Evolutionary conservation across 2,329 filamentous ascomycete species (phyloP).

Genomic region (Acrodontium crateriforme): DNA sequence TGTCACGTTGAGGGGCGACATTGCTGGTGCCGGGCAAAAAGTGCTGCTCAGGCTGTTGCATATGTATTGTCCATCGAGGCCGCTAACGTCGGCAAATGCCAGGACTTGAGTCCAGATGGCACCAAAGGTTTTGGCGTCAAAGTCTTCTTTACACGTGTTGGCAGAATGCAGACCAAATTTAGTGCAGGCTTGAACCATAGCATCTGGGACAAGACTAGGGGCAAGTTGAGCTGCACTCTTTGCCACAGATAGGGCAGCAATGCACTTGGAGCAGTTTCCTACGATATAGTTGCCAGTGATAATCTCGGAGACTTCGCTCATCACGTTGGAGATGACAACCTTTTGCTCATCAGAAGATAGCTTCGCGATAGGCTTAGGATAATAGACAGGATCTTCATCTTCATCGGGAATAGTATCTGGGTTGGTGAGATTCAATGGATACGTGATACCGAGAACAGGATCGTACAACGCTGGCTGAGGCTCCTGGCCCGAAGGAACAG

Average conservation of each 20-base stretch:
- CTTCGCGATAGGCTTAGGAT: conserved; percentile 33
- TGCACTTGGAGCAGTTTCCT: conserved; percentile 40
- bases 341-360: conserved; percentile 28
- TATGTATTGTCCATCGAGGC: conserved; percentile 43
- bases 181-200: conserved; percentile 39
- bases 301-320: conserved; percentile 34
- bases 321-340: conserved; percentile 29
- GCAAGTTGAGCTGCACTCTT: conserved; percentile 38
- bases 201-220: conserved; percentile 35
- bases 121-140: conserved; percentile 35
- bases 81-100: conserved; percentile 38
- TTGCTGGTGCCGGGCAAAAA: conserved; percentile 36
- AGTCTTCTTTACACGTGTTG: conserved; percentile 34
- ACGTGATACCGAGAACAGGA: conserved; percentile 41
- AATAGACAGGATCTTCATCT: conserved; percentile 37
- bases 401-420: conserved; percentile 37
- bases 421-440: conserved; percentile 39
- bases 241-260: conserved; percentile 36
- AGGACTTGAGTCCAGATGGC: conserved; percentile 46
- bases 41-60: conserved; percentile 34
- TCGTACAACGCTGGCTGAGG: conserved; percentile 42
- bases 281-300: conserved; percentile 20
- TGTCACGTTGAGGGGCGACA: conserved; percentile 32
- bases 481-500: conserved; percentile 33
- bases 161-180: conserved; percentile 34